Evolutionary conservation across 331 rosid genomes (phyloP).

Genomic region (Quercus tomentella): DNA sequence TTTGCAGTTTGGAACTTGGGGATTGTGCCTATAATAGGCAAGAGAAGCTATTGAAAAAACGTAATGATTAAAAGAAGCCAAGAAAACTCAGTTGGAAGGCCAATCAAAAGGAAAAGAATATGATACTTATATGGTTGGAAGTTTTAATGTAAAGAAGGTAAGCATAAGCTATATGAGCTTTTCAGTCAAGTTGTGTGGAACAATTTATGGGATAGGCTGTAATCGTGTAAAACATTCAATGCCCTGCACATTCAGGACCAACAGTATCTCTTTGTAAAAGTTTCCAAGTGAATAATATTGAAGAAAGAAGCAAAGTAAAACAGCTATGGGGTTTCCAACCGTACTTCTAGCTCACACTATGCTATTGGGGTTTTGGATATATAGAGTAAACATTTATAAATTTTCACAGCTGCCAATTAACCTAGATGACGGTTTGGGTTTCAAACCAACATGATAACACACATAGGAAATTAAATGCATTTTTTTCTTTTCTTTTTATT

Average conservation of each 20-base stretch:
- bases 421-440: background rate
- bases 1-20: background rate
- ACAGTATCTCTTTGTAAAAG: background rate
- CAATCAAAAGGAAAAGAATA: background rate
- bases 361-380: background rate
- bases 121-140: background rate
- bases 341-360: background rate
- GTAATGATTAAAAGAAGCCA: background rate
- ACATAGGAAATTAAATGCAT: background rate
- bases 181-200: background rate
- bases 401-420: background rate
- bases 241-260: background rate
- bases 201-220: background rate
- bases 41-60: background rate
- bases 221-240: background rate
- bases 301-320: background rate
- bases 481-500: too few relatives aligned
- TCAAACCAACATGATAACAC: background rate
- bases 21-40: background rate
- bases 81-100: background rate
- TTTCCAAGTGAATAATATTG: too few relatives aligned
- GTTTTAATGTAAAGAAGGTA: too few relatives aligned
- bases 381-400: background rate
- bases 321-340: background rate
- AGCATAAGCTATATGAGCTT: too few relatives aligned